Evolutionary conservation across 495 filamentous ascomycete species (phyloP).

Genomic region (Talaromyces liani): DNA sequence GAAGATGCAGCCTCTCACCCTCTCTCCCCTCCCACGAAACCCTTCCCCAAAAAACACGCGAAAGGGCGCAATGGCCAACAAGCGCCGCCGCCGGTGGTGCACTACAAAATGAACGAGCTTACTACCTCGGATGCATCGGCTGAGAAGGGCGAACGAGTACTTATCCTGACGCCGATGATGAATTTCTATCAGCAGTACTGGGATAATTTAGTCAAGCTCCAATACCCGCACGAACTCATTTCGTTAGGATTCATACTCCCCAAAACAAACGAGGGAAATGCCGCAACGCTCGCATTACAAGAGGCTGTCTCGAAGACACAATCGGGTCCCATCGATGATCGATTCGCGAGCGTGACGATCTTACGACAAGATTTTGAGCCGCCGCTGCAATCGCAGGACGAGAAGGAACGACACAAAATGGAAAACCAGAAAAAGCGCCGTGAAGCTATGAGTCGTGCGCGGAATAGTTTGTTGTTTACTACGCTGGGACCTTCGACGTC

Average conservation of each 20-base stretch:
- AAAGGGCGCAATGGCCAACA: conserved; percentile 46
- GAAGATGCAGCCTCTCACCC: conserved; percentile 60
- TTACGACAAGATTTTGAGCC: conserved; percentile 92
- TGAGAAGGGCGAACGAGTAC: conserved; percentile 72
- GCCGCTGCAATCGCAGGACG: conserved; percentile 69
- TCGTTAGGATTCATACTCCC: conserved; percentile 95
- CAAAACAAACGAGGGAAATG: conserved; percentile 80
- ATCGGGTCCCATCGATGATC: conserved; percentile 63
- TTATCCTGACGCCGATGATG: conserved; percentile 88
- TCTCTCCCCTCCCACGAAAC: conserved; percentile 74
- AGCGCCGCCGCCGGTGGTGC: conserved; percentile 78
- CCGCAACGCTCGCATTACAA: conserved; percentile 73
- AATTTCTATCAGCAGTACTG: conserved; percentile 92
- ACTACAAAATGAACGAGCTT: conserved; percentile 90
- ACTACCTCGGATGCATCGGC: conserved; percentile 70
- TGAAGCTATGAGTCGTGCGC: conserved; percentile 83
- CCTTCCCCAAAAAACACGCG: conserved; percentile 63
- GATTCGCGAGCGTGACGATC: conserved; percentile 89
- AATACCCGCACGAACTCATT: conserved; percentile 89
- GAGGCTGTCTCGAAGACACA: conserved; percentile 79
- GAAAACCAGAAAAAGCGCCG: conserved; percentile 78
- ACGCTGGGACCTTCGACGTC: conserved; percentile 87
- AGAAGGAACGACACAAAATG: conserved; percentile 84
- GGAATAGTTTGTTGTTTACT: conserved; percentile 94
- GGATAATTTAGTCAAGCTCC: conserved; percentile 81